A percentile compares a stretch with the other conserved stretches of the same genome.
These are phyloP conservation scores for Boeremia lycopersici DNA, from an alignment of 2,329 filamentous ascomycete species.

Conservation along the genomic window DNA sequence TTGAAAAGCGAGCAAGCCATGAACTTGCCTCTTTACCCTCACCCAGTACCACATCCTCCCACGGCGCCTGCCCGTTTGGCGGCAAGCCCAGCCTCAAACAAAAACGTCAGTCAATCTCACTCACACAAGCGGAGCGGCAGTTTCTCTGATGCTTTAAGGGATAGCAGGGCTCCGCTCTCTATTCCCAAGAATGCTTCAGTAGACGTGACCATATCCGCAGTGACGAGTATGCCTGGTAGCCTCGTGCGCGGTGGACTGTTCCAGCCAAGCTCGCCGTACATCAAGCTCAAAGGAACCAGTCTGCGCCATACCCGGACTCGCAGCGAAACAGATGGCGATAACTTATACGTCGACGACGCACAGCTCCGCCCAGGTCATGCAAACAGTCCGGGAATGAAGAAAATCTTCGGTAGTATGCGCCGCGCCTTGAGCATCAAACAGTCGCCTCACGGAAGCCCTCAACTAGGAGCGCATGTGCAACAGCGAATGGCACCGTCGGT, in stretches of 20 bases:
- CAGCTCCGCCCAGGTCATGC: slow-evolving; percentile 31
- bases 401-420: slow-evolving; percentile 83
- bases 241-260: slow-evolving; percentile 86
- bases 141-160: slow-evolving; percentile 81
- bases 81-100: slow-evolving; percentile 33
- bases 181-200: slow-evolving; percentile 52
- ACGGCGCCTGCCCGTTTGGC: slow-evolving; percentile 37
- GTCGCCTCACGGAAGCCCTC: slow-evolving; percentile 30
- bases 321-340: slow-evolving; percentile 39
- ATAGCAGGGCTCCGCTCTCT: slow-evolving; percentile 63
- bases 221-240: slow-evolving; percentile 75
- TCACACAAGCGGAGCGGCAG: slow-evolving; percentile 85
- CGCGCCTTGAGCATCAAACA: slow-evolving; percentile 73
- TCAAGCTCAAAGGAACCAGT: slow-evolving; percentile 59
- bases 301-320: slow-evolving; percentile 42
- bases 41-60: slow-evolving; percentile 41
- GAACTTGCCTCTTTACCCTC: slow-evolving; percentile 49
- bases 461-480: slow-evolving; percentile 26
- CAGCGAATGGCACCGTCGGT: slow-evolving; percentile 31
- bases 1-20: slow-evolving; percentile 43
- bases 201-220: slow-evolving; percentile 58
- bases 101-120: slow-evolving; percentile 37
- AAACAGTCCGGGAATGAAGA: slow-evolving; percentile 74
- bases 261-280: slow-evolving; percentile 80
- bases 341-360: slow-evolving; percentile 28